Conservation (phyloP, 768 basidiomycete genomes). For the Crucibulum laeve region DNA sequence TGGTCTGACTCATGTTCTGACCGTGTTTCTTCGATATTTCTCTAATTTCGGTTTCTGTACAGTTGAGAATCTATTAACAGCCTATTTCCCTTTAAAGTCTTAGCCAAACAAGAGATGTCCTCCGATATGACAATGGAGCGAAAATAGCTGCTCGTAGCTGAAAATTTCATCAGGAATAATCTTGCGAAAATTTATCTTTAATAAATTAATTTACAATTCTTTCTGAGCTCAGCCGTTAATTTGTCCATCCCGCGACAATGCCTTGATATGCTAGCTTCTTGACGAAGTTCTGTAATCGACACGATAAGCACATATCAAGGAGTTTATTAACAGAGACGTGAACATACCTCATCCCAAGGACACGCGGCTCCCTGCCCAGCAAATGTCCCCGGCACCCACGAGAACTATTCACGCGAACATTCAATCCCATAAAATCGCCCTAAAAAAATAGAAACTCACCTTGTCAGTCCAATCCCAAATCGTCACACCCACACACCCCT, state of each 20-base stretch:
- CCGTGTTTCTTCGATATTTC: too few species aligned
- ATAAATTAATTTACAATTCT: background rate
- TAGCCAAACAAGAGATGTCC: too few species aligned
- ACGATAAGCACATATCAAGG: conserved; percentile 23
- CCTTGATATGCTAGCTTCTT: conserved; percentile 36
- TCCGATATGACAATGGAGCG: too few species aligned
- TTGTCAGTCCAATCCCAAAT: conserved; percentile 42
- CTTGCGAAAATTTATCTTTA: too few species aligned
- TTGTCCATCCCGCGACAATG: conserved; percentile 21
- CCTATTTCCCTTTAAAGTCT: too few species aligned
- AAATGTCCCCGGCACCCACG: conserved; percentile 34
- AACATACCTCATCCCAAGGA: conserved; percentile 31
- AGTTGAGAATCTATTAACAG: too few species aligned
- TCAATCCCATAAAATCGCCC: background rate
- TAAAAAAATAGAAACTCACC: conserved; percentile 12
- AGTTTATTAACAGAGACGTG: conserved; percentile 12
- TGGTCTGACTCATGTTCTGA: too few species aligned
- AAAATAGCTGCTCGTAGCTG: too few species aligned
- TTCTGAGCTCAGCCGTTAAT: background rate
- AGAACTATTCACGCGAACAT: conserved; percentile 19
- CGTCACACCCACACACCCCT: conserved; percentile 36
- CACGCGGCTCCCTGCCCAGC: conserved; percentile 31
- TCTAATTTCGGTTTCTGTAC: too few species aligned
- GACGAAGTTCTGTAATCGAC: conserved; percentile 25
- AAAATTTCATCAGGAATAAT: too few species aligned